Percentiles rank a stretch among this genome's conserved stretches.
Conservation (phyloP, 2,329 filamentous ascomycete species). For the Elsinoe ampelina region DNA sequence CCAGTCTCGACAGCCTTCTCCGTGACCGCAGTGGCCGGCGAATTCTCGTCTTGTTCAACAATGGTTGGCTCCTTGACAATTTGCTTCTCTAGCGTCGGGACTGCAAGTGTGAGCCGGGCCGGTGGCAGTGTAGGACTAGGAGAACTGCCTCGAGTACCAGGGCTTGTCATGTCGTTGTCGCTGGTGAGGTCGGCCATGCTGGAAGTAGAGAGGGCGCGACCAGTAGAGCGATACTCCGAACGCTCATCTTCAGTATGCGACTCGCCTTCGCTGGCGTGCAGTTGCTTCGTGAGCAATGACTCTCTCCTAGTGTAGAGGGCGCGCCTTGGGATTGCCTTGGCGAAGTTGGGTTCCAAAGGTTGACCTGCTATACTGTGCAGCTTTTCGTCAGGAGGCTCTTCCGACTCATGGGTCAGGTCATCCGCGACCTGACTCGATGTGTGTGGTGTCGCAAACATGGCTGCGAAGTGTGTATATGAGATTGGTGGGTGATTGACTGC, state of each 20-base stretch:
- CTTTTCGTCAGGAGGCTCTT: constrained; percentile 74
- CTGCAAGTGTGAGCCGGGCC: constrained; percentile 34
- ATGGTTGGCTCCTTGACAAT: constrained; percentile 31
- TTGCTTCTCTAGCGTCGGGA: constrained; percentile 31
- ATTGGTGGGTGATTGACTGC: background rate
- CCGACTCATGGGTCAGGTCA: constrained; percentile 47
- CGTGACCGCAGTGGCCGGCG: constrained; percentile 23
- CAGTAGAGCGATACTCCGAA: constrained; percentile 19
- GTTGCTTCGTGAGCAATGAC: constrained; percentile 79
- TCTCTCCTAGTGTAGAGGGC: constrained; percentile 52
- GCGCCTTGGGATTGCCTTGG: constrained; percentile 34
- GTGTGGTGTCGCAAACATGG: constrained; percentile 8
- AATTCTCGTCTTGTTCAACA: constrained; percentile 28
- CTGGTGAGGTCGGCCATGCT: constrained; percentile 92
- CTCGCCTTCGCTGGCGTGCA: constrained; percentile 48
- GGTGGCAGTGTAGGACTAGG: constrained; percentile 76
- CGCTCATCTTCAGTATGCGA: constrained; percentile 32
- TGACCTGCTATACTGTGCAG: constrained; percentile 20
- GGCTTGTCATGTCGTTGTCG: constrained; percentile 75
- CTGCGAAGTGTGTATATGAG: background rate
- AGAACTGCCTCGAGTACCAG: constrained; percentile 68
- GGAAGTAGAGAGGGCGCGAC: constrained; percentile 53
- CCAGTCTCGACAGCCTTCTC: constrained; percentile 54
- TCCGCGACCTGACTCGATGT: constrained; percentile 6
- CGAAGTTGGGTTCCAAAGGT: constrained; percentile 29